Base-by-base conservation (phyloP, 1,139 yeast genomes). In the Taphrina communis region DNA sequence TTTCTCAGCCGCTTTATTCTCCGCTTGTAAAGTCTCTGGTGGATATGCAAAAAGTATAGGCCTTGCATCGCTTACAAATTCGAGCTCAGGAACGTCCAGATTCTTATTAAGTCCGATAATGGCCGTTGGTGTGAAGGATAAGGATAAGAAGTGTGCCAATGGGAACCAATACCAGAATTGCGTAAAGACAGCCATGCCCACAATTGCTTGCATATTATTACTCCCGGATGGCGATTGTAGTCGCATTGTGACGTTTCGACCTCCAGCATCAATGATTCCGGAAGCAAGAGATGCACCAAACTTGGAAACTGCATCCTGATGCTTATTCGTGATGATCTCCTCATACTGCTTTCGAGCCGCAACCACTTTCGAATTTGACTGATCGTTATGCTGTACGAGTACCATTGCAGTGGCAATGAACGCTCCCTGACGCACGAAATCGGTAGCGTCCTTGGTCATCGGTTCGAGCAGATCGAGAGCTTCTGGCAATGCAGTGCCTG, bases 91-190 rank as follows among this genome's bases (percentile, higher is more conserved):
- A 70, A 91, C 89, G 78, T 88, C 88, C 78, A 94, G 84, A 78
- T 93, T 97, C 72, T 85, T 88, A 72, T 88, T 87, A 11, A 94
- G 90, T 73, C 97, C 97, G 75, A 91, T 87, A 39, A 94, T 84
- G 6, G 96, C 86, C 1, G 99, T 95, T 66, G 99, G 97, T 6
- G 96, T 86, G 79, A 93, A 93, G 41, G 98, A 90, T 74, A 95
- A 84, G 21, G 96, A 88, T 75, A 94, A 82, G 81, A 94, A 95
- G 80, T 94, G 98, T 0, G 97, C 87, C 71, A 93, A 83, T 72
- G 99, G 99, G 86, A 88, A 95, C 99, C 99, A 94, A 80, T 92
- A 92, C 99, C 99, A 94, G 76, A 90, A 90, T 80, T 94, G 99
- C 6, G 89, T 82, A 77, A 94, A 95, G 71, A 94, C 85, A 0